A percentile compares a stretch with the other conserved stretches of the same genome.
These are phyloP conservation scores for Termitomyces sp. DNA, from an alignment of 768 basidiomycete species.

Conservation along the genomic window DNA sequence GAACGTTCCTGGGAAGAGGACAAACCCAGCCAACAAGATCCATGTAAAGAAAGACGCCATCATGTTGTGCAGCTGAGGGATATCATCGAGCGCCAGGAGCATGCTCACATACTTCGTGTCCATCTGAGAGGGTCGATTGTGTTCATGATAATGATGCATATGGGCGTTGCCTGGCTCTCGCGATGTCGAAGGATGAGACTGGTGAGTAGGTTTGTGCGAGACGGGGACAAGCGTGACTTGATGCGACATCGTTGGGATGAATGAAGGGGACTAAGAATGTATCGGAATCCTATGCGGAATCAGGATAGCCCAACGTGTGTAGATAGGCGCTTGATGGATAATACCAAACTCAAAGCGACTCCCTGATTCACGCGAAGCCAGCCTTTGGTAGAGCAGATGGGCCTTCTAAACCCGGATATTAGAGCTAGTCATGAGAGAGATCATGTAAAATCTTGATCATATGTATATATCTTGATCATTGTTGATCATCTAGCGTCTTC, in stretches of 20 bases:
- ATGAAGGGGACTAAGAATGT: background rate
- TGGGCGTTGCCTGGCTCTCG: background rate
- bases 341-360: background rate
- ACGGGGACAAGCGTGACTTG: background rate
- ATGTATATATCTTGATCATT: background rate
- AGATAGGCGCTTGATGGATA: background rate
- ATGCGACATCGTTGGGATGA: background rate
- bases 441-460: background rate
- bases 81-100: slow-evolving; percentile 55
- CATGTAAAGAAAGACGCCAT: slow-evolving; percentile 56
- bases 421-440: background rate
- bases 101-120: slow-evolving; percentile 55
- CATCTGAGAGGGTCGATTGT: slow-evolving; percentile 21
- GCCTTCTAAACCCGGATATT: background rate
- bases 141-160: background rate
- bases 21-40: slow-evolving; percentile 57
- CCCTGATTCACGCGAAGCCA: background rate
- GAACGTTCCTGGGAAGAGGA: slow-evolving; percentile 60
- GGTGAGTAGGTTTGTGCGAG: background rate
- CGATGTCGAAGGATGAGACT: background rate
- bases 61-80: slow-evolving; percentile 43
- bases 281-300: background rate
- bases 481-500: background rate
- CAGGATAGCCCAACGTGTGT: background rate
- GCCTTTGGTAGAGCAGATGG: background rate